Conservation (phyloP, 2,329 filamentous ascomycete species). For the Ophiostoma pallidulum region DNA sequence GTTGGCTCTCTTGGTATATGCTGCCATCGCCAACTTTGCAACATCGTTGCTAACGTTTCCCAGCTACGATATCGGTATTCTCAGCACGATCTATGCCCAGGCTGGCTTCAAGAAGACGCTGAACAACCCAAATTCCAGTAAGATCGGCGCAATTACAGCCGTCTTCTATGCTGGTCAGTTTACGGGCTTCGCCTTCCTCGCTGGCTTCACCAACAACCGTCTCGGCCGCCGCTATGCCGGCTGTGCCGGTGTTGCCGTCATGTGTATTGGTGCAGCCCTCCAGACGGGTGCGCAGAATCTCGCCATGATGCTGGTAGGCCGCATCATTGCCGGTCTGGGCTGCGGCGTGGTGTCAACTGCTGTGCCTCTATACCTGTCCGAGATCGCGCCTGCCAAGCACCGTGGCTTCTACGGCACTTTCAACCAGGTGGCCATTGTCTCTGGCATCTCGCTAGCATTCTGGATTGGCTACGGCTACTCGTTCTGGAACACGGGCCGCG, state of each 20-base stretch:
- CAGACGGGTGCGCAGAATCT: conserved; percentile 15
- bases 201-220: conserved; percentile 14
- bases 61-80: conserved; percentile 16
- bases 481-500: conserved; percentile 25
- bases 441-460: conserved; percentile 17
- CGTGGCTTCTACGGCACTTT: conserved; percentile 17
- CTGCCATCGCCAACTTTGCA: no score
- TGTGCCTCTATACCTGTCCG: conserved; percentile 17
- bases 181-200: conserved; percentile 16
- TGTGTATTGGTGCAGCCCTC: conserved; percentile 16
- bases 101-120: conserved; percentile 17
- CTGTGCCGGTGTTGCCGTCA: conserved; percentile 12
- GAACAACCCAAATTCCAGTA: conserved; percentile 14
- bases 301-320: conserved; percentile 17
- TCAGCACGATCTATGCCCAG: conserved; percentile 18
- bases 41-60: not conserved
- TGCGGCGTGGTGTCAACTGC: conserved; percentile 16
- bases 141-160: conserved; percentile 17
- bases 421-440: conserved; percentile 18
- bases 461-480: conserved; percentile 28
- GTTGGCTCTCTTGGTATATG: no score
- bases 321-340: conserved; percentile 16
- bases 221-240: conserved; percentile 18
- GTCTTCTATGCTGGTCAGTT: conserved; percentile 20
- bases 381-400: conserved; percentile 15